Evolutionary conservation across 2,329 filamentous ascomycete genomes (phyloP), one percentile per base, ranked within the genome.

Genomic region (Peltaster fructicola): DNA sequence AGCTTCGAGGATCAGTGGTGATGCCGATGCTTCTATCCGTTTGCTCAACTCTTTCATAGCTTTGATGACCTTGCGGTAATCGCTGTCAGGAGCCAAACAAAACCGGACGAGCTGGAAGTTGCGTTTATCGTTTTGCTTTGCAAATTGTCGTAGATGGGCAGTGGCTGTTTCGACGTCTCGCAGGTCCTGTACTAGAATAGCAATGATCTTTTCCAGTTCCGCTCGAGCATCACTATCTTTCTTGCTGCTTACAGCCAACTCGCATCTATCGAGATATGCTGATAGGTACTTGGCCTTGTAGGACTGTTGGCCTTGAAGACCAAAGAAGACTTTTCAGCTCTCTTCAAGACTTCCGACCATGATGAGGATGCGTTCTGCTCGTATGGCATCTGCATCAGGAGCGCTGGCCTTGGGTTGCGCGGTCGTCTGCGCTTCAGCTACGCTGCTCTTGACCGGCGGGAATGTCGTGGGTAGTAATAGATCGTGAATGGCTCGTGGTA

Each of bases 21-120:
- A 63, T 22, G 73, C 59, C 12, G 68, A 68, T 26, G 68, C 64
- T 38, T 84, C 75, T 10, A 45, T 17, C 5, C 42, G 37, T 52
- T 82, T 88, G 20, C 73, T 68, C 17, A 95, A 59, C 54, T 98
- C 88, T 51, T 81, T 88, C 20, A 93, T 77, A 2, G 85, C 82
- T 40, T 84, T 80, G 34, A 75, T 69, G 21, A 93, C 80, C 18
- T 80, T 92, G 41, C 81, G 76, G 50, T 92, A 95, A 44, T 98
- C 88, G 40, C 77, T 84, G 34, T 85, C 76, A 3, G 78, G 71
- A 15, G 73, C 74, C 47, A 84, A 80, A 26, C 81, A 72, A 47
- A 84, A 93, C 29, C 77, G 73, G 36, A 93, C 71, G 12, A 98
- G 68, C 41, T 90, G 77, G 50, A 93, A 95, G 40, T 69, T 77